phyloP scores from a whole-genome alignment of 2,329 filamentous ascomycete species.

The Ustilaginoidea virens region DNA sequence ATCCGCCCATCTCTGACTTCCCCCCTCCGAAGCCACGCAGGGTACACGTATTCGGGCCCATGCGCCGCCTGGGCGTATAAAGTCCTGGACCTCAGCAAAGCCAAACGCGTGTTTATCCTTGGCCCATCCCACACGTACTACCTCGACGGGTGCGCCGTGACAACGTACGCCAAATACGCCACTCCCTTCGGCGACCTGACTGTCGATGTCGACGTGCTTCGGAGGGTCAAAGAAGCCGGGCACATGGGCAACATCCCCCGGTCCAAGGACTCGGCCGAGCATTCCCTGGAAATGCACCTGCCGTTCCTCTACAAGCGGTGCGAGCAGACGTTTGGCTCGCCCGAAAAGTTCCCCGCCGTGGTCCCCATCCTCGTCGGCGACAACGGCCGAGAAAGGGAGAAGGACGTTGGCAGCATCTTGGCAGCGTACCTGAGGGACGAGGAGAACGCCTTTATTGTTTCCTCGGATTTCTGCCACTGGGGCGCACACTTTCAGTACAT shows the following conservation, averaged over 20 bases:
- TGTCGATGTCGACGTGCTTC: constrained; percentile 44
- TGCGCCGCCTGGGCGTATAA: constrained; percentile 95
- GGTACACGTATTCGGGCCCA: constrained; percentile 80
- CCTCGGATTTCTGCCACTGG: constrained; percentile 97
- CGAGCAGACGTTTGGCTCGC: constrained; percentile 30
- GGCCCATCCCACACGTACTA: constrained; percentile 86
- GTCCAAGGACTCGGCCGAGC: constrained; percentile 61
- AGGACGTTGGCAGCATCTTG: constrained; percentile 51
- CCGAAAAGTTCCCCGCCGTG: constrained; percentile 51
- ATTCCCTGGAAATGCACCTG: constrained; percentile 93
- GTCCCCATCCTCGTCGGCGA: constrained; percentile 78
- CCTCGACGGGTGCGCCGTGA: constrained; percentile 61
- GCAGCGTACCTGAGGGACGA: constrained; percentile 64
- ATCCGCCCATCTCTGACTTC: background rate
- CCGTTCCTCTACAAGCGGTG: constrained; percentile 80
- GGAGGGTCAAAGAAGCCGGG: constrained; percentile 26
- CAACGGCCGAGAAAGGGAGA: constrained; percentile 49
- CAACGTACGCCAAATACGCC: constrained; percentile 52
- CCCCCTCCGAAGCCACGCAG: constrained; percentile 55
- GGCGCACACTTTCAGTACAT: constrained; percentile 68
- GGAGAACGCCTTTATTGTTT: constrained; percentile 69
- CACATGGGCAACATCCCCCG: constrained; percentile 40
- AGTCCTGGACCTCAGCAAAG: constrained; percentile 63
- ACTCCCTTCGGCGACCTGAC: constrained; percentile 60
- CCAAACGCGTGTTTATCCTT: constrained; percentile 80